These are phyloP conservation scores for Ambrosiella xylebori DNA, from an alignment of 2,329 filamentous ascomycete genomes.

Conservation along the genomic window DNA sequence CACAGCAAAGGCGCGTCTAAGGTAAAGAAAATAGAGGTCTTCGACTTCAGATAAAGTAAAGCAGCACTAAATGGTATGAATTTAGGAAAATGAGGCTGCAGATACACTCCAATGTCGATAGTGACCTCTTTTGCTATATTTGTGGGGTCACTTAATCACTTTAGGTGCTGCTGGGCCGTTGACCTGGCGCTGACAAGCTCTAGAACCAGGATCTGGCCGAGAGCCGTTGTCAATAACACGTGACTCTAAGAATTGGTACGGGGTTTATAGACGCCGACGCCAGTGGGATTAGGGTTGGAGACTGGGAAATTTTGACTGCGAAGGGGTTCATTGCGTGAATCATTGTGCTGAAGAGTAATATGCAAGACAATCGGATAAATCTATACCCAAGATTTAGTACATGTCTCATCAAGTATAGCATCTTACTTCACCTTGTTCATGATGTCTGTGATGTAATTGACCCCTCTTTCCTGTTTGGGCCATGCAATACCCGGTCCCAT, in stretches of 20 bases:
- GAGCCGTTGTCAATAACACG: not conserved
- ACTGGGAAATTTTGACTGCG: not conserved
- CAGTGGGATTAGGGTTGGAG: not conserved
- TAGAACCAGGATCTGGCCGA: not conserved
- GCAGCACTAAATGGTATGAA: no score
- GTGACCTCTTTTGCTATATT: not conserved
- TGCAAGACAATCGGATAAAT: no score
- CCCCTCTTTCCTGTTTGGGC: constrained; percentile 6
- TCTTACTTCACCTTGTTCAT: not conserved
- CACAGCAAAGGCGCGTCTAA: no score
- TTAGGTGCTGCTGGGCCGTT: not conserved
- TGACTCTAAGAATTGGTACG: not conserved
- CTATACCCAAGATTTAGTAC: no score
- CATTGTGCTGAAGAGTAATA: not conserved
- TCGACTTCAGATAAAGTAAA: no score
- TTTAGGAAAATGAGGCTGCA: no score
- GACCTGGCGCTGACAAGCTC: not conserved
- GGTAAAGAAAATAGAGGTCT: no score
- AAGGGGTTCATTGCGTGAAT: not conserved
- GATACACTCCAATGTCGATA: not conserved
- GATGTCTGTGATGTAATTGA: not conserved
- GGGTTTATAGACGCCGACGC: not conserved
- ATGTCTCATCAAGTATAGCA: not conserved
- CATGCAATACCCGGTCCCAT: constrained; percentile 2
- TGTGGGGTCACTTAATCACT: not conserved